Evolutionary conservation across 2,329 filamentous ascomycete genomes (phyloP), one percentile per base, ranked within the genome.

Genomic region (Calonectria henricotiae): DNA sequence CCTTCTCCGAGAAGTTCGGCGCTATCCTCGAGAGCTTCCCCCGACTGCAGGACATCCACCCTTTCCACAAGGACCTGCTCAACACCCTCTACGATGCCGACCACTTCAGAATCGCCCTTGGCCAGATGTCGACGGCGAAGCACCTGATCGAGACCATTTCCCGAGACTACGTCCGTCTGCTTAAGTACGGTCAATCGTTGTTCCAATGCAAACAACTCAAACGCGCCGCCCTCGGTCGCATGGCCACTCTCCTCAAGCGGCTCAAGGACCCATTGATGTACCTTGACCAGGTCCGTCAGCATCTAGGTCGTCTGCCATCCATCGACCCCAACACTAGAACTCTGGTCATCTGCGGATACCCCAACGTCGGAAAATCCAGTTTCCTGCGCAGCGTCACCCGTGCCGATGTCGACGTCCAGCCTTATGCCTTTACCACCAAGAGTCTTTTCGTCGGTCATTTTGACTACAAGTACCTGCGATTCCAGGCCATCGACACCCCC

Each of bases 191-290:
- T 66, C 95, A 98, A 87, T 97, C 92, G 79, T 89, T 99, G 74
- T 99, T 96, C 87, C 96, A 99, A 86, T 98, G 96, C 90, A 99
- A 99, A 86, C 95, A 98, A 87, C 91, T 99, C 79, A 99, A 99
- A 91, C 90, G 94, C 74, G 96, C 97, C 62, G 97, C 93, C 9
- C 90, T 99, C 64, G 96, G 96, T 87, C 95, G 96, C 81, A 98
- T 99, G 96, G 96, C 96, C 74, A 99, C 96, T 20, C 94, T 99
- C 79, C 94, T 94, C 86, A 96, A 95, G 87, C 91, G 95, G 74
- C 87, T 99, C 73, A 98, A 98, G 85, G 96, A 99, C 78, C 94
- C 96, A 66, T 89, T 99, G 61, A 88, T 97, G 74, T 99, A 98
- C 83, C 91, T 99, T 70, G 96, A 99, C 84, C 95, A 98, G 79